Evolutionary conservation across 176 grass and related monocot genomes (phyloP).

Genomic region (Eleusine coracana): DNA sequence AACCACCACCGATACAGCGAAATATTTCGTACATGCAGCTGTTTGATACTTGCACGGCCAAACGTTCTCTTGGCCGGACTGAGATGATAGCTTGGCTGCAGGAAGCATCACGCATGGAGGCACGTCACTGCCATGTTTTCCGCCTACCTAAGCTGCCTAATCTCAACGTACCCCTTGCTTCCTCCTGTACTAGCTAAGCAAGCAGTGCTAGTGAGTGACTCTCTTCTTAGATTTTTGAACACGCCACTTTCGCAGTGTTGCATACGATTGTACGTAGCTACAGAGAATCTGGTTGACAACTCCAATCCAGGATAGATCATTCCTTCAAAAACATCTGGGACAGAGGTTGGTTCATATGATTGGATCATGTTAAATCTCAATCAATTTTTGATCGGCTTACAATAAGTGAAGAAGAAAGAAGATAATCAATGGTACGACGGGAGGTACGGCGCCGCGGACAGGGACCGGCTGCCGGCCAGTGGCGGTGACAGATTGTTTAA

Average conservation of each 20-base stretch:
- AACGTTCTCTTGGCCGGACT: background rate
- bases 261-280: no score
- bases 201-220: background rate
- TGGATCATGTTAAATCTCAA: background rate
- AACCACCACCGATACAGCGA: background rate
- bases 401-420: background rate
- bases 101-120: background rate
- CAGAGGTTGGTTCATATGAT: background rate
- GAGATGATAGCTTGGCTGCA: background rate
- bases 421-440: background rate
- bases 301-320: no score
- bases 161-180: background rate
- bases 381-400: background rate
- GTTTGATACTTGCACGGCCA: background rate
- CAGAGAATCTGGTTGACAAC: no score
- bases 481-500: constrained; percentile 15
- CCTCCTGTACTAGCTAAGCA: background rate
- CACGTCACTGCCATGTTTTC: background rate
- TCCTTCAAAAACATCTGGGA: no score
- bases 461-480: background rate
- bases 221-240: no score
- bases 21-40: background rate
- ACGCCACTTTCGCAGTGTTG: no score
- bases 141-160: background rate
- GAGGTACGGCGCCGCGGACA: constrained; percentile 19